A percentile compares a stretch with the other conserved stretches of the same genome.
phyloP scores from a whole-genome alignment of 1,284 basidiomycete genomes.

The Puccinia coronata region DNA sequence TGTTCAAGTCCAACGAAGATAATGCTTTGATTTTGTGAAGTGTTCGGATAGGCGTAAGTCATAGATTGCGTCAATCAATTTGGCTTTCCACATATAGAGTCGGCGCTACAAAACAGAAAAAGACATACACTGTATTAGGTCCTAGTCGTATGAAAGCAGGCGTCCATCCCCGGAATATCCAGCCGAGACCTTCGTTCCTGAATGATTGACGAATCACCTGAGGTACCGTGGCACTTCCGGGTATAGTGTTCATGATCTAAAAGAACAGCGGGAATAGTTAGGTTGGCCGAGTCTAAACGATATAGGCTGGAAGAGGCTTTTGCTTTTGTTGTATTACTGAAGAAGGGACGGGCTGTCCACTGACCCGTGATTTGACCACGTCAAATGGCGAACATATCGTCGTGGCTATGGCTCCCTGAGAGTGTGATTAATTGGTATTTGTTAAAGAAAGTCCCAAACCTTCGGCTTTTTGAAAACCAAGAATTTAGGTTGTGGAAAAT shows the following conservation, averaged over 20 bases:
- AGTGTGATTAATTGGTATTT: background rate
- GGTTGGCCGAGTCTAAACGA: background rate
- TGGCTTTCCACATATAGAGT: too few species aligned
- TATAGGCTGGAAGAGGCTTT: background rate
- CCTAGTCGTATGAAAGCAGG: slow-evolving; percentile 56
- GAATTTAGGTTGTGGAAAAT: slow-evolving; percentile 4
- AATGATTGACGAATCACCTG: slow-evolving; percentile 72
- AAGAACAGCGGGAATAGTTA: background rate
- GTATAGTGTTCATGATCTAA: slow-evolving; percentile 43
- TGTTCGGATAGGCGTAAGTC: background rate
- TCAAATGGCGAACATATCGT: slow-evolving; percentile 89
- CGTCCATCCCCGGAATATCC: slow-evolving; percentile 79
- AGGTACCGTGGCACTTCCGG: slow-evolving; percentile 66
- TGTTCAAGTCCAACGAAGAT: slow-evolving; percentile 49
- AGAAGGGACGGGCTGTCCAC: slow-evolving; percentile 3
- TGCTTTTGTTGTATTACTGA: slow-evolving; percentile 63
- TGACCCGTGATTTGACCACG: slow-evolving; percentile 71
- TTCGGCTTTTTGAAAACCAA: background rate
- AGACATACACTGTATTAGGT: slow-evolving; percentile 53
- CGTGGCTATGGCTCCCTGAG: slow-evolving; percentile 38
- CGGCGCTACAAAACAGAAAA: background rate
- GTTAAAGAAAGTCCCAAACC: background rate
- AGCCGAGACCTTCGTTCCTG: slow-evolving; percentile 76
- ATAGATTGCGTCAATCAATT: background rate
- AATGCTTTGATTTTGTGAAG: slow-evolving; percentile 5